These are phyloP conservation scores for Globisporangium barbulae DNA, from an alignment of 352 stramenopile genomes.

Conservation along the genomic window DNA sequence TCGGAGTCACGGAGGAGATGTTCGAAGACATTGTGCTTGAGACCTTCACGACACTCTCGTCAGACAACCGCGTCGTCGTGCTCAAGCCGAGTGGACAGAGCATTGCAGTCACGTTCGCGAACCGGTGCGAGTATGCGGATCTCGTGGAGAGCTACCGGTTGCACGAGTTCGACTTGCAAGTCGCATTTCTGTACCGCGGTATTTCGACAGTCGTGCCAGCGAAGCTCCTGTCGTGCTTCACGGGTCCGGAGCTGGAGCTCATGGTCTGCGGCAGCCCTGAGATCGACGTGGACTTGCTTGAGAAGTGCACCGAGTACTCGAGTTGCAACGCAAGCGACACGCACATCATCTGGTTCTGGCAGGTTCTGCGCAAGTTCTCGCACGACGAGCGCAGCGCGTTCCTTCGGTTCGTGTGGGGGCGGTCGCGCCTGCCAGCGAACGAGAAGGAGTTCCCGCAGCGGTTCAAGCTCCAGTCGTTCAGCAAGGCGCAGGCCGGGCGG, in stretches of 20 bases:
- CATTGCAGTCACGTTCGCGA: conserved; percentile 77
- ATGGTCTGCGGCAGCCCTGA: conserved; percentile 85
- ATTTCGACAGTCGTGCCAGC: conserved; percentile 76
- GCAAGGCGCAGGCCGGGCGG: conserved; percentile 38
- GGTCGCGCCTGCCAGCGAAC: conserved; percentile 79
- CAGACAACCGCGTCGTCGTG: conserved; percentile 77
- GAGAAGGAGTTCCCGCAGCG: conserved; percentile 85
- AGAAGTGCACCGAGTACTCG: conserved; percentile 86
- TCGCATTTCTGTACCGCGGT: conserved; percentile 44
- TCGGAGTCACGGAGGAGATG: conserved; percentile 77
- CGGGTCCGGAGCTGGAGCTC: conserved; percentile 67
- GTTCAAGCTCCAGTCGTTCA: conserved; percentile 91
- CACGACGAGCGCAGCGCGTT: conserved; percentile 86
- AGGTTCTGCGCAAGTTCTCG: conserved; percentile 66
- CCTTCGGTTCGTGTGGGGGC: conserved; percentile 91
- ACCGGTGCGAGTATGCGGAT: conserved; percentile 73
- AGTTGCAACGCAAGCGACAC: conserved; percentile 62
- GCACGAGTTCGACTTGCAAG: conserved; percentile 69
- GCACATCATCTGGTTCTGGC: conserved; percentile 89
- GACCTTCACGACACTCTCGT: conserved; percentile 87
- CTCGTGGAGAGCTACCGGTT: conserved; percentile 79
- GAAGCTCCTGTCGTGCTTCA: conserved; percentile 78
- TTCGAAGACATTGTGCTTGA: conserved; percentile 91
- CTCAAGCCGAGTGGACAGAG: conserved; percentile 62
- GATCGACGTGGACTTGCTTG: conserved; percentile 77